Percentiles rank a stretch among this genome's conserved stretches.
Evolutionary conservation across 345 rosid species (phyloP).

Genomic region (Bruguiera sexangula): DNA sequence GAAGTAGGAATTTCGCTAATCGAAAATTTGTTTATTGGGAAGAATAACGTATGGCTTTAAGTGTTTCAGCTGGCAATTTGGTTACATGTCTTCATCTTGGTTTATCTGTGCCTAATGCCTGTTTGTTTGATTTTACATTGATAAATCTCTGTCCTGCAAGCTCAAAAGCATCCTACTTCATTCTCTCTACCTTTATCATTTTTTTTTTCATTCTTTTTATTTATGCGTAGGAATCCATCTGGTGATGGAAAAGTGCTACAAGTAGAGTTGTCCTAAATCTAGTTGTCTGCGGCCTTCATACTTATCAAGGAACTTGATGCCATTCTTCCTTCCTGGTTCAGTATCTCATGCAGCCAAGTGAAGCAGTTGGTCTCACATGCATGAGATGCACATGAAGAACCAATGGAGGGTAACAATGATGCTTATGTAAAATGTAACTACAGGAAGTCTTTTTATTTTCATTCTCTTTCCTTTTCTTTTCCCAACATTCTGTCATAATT

Average conservation of each 20-base stretch:
- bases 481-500: neutral
- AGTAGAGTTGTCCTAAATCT: conserved; percentile 15
- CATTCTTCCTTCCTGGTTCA: conserved; percentile 38
- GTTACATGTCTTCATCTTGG: neutral
- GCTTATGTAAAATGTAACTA: neutral
- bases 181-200: neutral
- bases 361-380: conserved; percentile 29
- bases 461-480: conserved; percentile 3
- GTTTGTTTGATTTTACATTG: neutral
- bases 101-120: neutral
- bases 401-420: too few species aligned
- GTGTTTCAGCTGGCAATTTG: neutral
- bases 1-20: neutral
- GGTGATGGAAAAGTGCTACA: conserved; percentile 1
- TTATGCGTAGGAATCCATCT: conserved; percentile 10
- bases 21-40: neutral
- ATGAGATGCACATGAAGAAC: conserved; percentile 20
- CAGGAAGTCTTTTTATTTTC: conserved; percentile 18
- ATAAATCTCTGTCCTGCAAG: neutral
- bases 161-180: neutral
- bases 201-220: conserved; percentile 6
- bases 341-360: conserved; percentile 25
- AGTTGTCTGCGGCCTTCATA: conserved; percentile 18
- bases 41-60: neutral
- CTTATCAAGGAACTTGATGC: conserved; percentile 44